Base-by-base conservation (phyloP, 1,284 basidiomycete species). In the Moesziomyces antarcticus region DNA sequence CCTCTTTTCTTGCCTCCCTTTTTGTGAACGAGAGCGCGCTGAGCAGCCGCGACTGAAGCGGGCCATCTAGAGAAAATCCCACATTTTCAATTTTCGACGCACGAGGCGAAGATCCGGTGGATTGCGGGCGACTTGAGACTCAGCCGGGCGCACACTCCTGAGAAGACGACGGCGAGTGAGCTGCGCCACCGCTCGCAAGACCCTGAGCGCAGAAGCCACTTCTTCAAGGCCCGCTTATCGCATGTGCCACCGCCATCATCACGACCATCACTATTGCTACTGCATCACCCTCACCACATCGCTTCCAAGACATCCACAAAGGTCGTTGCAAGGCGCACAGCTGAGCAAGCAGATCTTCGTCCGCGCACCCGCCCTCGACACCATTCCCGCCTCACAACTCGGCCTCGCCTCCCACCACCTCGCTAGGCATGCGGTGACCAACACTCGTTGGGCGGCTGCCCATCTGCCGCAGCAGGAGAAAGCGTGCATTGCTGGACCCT, bases 381-480 rank as follows among this genome's bases (percentile, higher is more conserved):
- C n/a, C 52, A 69, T 69, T 63, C 20, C 66, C 51, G 60, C 51
- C 52, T 56, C 60, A 52, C 59, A 56, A 41, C 42, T 62, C 25
- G 56, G 66, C 37, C 48, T 24, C 37, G 66, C 59, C 48, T 69
- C 66, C 24, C 56, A 52, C 30, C 44, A 48, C 9, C 40, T 69
- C 6, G 52, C 66, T 21, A 55, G 60, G 30, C 55, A 63, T 63
- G 66, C 66, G 59, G 66, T 69, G 56, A 63, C 66, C 50, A 56
- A 40, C 21, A 54, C 27, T 45, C 22, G 49, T 45, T 56, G 66
- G 43, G 58, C 41, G 9, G 24, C 43, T 5, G 16, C 6, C n/a
- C 40, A 10, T 25, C 56, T 50, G 5, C 56, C 62, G n/a, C 27
- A 30, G 16, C 65, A 73, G 42, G 71, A 73, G 22, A 21, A 0